Evolutionary conservation across 2,329 filamentous ascomycete species (phyloP), one percentile per base, ranked within the genome.

Genomic region (Claviceps purpurea): DNA sequence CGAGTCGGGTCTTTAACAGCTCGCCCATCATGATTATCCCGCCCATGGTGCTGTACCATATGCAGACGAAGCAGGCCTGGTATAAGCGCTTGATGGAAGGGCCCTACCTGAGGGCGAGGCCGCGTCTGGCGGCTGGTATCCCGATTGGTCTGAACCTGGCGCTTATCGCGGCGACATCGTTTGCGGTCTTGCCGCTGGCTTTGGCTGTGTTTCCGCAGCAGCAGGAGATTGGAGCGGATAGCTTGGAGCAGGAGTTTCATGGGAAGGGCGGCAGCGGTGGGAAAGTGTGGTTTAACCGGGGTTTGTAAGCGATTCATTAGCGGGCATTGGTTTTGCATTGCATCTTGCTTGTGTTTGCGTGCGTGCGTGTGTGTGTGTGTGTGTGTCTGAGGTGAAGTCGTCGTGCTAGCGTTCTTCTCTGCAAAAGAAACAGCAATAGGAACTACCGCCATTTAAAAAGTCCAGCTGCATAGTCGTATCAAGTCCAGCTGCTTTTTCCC

Each of bases 11-110:
- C 54, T 76, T 97, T 61, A 98, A 97, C 69, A 87, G 89, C 55
- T 94, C 87, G 13, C 93, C 93, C 11, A 93, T 98, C 71, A 98
- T 98, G 93, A 89, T 95, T 14, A 75, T 98, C 46, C 93, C 93
- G 43, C 89, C 93, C 22, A 73, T 98, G 64, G 71, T 94, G 24
- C 77, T 98, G 51, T 86, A 97, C 50, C 77, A 82, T 59, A 73
- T 98, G 60, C 90, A 98, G 75, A 60, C 61, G 34, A 68, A 65
- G 60, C 65, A 68, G 58, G 61, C 63, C 45, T 70, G 68, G 68
- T 70, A 70, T 51, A 61, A 59, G 59, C 63, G 61, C 41, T 52
- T 70, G 41, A 59, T 70, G 60, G 79, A 83, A 68, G 87, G 82
- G 50, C 76, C 84, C 54, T 97, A 89, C 89, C 70, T 97, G 60